Base-by-base conservation (phyloP, 2,329 filamentous ascomycete species). In the Neofusicoccum ribis region DNA sequence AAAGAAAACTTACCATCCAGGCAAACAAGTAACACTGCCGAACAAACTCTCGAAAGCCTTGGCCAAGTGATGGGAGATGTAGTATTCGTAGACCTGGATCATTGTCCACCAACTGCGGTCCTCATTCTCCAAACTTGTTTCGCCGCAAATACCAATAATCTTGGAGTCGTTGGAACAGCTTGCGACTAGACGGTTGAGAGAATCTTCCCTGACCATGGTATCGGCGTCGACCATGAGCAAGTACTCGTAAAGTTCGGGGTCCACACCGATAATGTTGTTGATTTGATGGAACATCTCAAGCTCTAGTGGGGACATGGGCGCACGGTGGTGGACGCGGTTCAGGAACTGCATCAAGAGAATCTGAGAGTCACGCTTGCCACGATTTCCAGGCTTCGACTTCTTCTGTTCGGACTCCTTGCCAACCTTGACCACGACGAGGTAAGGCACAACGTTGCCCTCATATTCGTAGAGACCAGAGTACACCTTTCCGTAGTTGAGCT, bases 31-130 rank as follows among this genome's bases (percentile, higher is more conserved):
- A 67, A 99, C 95, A 78, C 92, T 96, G 75, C 93, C 95, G 74
- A 99, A 99, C 67, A 99, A 87, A 67, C 93, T 97, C 78, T 99
- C 95, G 75, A 99, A 99, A 68, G 95, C 92, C 82, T 99, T 99
- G 63, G 95, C 85, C 77, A 99, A 82, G 79, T 99, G 91, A 84
- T 99, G 95, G 36, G 95, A 98, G 75, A 99, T 99, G 78, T 93
- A 99, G 83, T 99, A 99, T 78, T 99, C 95, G 81, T 99, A 99
- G 69, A 99, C 95, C 78, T 99, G 95, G 73, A 99, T 99, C 95
- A 99, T 99, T 12, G 95, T 99, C 92, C 92, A 97, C 93, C 93
- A 98, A 72, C 89, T 93, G 70, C 89, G 86, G 72, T 97, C 92
- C 77, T 97, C 94, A 73, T 99, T 99, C 76, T 97, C 91, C 73